These are phyloP conservation scores for Carex littledalei DNA, from an alignment of 176 grass and related monocot genomes.

Conservation along the genomic window DNA sequence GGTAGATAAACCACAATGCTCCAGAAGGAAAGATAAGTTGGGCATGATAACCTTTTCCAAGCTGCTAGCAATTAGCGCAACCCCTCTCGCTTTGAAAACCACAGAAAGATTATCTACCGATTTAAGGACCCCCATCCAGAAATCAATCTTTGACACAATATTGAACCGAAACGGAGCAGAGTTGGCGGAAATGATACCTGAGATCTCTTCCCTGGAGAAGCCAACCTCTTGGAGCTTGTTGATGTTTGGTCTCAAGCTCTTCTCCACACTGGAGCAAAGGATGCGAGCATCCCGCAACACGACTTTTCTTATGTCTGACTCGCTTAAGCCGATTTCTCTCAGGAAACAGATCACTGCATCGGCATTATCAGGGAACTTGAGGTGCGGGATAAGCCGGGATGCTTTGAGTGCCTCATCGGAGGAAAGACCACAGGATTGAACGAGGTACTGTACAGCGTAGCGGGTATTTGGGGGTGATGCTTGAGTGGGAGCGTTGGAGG, in stretches of 20 bases:
- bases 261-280: background rate
- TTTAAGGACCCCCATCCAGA: conserved; percentile 15
- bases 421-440: background rate
- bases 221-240: background rate
- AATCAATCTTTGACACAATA: conserved; percentile 21
- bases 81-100: background rate
- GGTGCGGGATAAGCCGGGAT: background rate
- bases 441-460: background rate
- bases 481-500: background rate
- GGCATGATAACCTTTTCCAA: conserved; percentile 22
- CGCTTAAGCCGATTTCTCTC: background rate
- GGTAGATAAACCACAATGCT: conserved; percentile 26
- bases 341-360: background rate
- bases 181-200: background rate
- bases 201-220: background rate
- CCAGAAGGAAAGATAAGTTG: conserved; percentile 29
- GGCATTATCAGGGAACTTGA: background rate
- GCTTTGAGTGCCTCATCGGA: background rate
- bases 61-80: background rate
- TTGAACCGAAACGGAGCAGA: background rate
- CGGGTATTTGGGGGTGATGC: background rate
- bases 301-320: background rate
- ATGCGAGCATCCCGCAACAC: background rate
- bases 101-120: background rate
- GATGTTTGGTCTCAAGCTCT: background rate